These are phyloP conservation scores for Ceratonia siliqua DNA, from an alignment of 306 rosid species.

Conservation along the genomic window DNA sequence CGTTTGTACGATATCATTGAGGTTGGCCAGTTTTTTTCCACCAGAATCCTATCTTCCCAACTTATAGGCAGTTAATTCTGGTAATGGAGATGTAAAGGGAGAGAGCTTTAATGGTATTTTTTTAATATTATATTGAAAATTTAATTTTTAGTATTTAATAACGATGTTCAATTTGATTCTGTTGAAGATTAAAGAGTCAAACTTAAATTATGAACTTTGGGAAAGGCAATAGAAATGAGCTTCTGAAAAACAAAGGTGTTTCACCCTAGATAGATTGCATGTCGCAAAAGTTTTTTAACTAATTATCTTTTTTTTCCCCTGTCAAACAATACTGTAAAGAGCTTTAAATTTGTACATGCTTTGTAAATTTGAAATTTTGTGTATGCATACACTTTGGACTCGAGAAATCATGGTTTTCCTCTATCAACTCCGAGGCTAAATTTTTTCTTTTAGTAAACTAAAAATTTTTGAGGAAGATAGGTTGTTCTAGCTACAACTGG, in stretches of 20 bases:
- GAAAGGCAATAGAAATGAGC: neutral
- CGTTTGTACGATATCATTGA: slow-evolving; percentile 81
- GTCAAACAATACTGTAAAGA: slow-evolving; percentile 15
- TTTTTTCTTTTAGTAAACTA: too few species aligned
- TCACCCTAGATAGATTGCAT: too few species aligned
- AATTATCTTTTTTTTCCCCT: neutral
- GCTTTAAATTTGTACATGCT: neutral
- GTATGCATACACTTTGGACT: neutral
- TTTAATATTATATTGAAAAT: neutral
- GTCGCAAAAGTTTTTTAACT: too few species aligned
- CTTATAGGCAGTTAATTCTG: neutral
- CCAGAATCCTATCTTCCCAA: neutral
- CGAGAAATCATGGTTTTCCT: neutral
- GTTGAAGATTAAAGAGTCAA: neutral
- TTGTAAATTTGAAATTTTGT: neutral
- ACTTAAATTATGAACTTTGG: neutral
- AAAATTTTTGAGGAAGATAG: too few species aligned
- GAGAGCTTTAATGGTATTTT: neutral
- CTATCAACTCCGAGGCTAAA: neutral
- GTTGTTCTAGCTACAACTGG: too few species aligned
- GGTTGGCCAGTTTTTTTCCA: slow-evolving; percentile 45
- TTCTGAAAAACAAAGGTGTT: neutral
- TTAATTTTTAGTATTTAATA: neutral
- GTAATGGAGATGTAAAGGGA: neutral
- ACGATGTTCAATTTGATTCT: neutral